phyloP scores from a whole-genome alignment of 176 grass and related monocot species.

The Zoysia pacifica region DNA sequence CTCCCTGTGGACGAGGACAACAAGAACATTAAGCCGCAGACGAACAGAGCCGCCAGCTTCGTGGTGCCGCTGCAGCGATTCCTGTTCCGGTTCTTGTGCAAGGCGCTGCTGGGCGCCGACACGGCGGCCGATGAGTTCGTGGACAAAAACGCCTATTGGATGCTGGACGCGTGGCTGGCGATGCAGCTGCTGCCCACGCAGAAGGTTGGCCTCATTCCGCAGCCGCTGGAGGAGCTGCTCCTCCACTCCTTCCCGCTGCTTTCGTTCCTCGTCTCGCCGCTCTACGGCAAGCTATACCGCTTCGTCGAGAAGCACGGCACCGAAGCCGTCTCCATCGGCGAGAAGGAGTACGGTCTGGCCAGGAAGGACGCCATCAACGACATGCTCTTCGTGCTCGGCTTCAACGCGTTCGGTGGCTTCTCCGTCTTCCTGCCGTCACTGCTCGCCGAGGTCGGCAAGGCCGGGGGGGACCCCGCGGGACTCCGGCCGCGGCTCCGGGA shows the following conservation, averaged over 20 bases:
- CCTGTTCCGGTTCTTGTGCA: conserved; percentile 76
- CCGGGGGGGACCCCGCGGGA: neutral
- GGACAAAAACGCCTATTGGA: conserved; percentile 32
- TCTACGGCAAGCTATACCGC: conserved; percentile 63
- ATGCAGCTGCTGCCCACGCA: conserved; percentile 70
- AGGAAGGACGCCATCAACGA: conserved; percentile 73
- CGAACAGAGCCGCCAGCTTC: conserved; percentile 8
- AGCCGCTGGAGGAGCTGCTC: conserved; percentile 83
- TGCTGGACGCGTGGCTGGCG: conserved; percentile 80
- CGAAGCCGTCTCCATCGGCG: conserved; percentile 39
- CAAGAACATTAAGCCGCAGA: too few relatives aligned
- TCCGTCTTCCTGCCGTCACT: conserved; percentile 65
- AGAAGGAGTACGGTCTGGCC: conserved; percentile 37
- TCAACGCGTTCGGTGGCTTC: conserved; percentile 92
- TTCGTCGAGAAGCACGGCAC: conserved; percentile 65
- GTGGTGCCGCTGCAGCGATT: conserved; percentile 60
- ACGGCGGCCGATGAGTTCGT: conserved; percentile 40
- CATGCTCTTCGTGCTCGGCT: conserved; percentile 88
- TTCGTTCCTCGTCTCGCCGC: conserved; percentile 47
- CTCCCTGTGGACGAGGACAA: too few relatives aligned
- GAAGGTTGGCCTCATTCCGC: conserved; percentile 46
- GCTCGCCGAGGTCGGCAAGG: conserved; percentile 42
- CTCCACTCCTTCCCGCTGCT: conserved; percentile 81
- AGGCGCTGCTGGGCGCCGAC: conserved; percentile 63
- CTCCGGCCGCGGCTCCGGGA: conserved; percentile 41